Evolutionary conservation across 2,329 filamentous ascomycete species (phyloP).

Genomic region (Cladosporium velox): DNA sequence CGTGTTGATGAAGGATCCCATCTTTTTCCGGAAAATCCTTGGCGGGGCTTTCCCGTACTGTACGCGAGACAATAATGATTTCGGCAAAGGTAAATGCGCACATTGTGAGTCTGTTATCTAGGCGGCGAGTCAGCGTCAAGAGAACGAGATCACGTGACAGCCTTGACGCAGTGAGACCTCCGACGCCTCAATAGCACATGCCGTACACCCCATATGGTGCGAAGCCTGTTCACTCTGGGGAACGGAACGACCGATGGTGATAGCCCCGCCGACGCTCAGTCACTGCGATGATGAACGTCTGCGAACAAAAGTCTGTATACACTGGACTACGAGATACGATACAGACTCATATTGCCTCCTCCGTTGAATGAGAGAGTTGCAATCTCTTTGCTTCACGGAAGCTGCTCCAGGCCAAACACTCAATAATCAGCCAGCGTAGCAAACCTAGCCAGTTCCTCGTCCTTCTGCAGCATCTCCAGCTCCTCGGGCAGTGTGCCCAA

Average conservation of each 20-base stretch:
- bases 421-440: background rate
- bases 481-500: constrained; percentile 28
- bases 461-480: constrained; percentile 19
- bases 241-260: background rate
- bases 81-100: background rate
- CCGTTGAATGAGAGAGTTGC: too few species aligned
- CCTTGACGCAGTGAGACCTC: background rate
- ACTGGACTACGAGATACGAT: background rate
- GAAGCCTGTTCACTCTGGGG: background rate
- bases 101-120: background rate
- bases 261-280: background rate
- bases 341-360: background rate
- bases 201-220: background rate
- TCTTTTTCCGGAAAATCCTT: background rate
- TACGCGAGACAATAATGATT: background rate
- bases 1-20: background rate
- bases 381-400: too few species aligned
- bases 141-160: background rate
- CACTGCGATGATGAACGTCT: background rate
- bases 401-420: background rate
- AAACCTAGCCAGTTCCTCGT: constrained; percentile 24
- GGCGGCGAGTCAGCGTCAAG: background rate
- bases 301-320: background rate
- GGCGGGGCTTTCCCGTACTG: background rate
- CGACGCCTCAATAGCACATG: background rate